phyloP scores from a whole-genome alignment of 2,329 filamentous ascomycete genomes.

The Fusarium duplospermum region DNA sequence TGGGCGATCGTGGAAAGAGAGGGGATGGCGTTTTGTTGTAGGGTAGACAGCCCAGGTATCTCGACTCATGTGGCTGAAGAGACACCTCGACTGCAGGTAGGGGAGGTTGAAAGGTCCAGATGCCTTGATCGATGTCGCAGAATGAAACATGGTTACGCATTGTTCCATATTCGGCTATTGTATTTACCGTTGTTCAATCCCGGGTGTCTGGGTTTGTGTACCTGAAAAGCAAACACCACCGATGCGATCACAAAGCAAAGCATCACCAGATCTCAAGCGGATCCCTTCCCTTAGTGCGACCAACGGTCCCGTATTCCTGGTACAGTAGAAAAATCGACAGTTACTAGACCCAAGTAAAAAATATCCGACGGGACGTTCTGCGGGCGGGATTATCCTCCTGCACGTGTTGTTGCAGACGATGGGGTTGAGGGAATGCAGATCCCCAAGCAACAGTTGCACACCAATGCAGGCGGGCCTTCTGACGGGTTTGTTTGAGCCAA shows the following conservation, averaged over 20 bases:
- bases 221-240: background rate
- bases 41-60: conserved; percentile 11
- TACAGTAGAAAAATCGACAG: background rate
- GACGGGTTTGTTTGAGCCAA: background rate
- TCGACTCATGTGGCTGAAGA: background rate
- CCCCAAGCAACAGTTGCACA: background rate
- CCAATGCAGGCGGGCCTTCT: background rate
- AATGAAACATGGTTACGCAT: background rate
- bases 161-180: background rate
- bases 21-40: background rate
- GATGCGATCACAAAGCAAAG: background rate
- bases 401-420: background rate
- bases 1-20: background rate
- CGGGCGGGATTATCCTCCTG: background rate
- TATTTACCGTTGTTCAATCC: background rate
- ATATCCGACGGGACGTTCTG: background rate
- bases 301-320: background rate
- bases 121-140: background rate
- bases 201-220: background rate
- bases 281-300: background rate
- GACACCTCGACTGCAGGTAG: background rate
- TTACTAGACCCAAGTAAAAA: background rate
- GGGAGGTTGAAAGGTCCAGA: background rate
- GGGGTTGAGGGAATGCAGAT: background rate
- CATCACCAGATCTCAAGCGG: background rate